Evolutionary conservation across 192 early-diverging fungal species (phyloP), one percentile per base, ranked within the genome.

Genomic region (Coemansia sp.): DNA sequence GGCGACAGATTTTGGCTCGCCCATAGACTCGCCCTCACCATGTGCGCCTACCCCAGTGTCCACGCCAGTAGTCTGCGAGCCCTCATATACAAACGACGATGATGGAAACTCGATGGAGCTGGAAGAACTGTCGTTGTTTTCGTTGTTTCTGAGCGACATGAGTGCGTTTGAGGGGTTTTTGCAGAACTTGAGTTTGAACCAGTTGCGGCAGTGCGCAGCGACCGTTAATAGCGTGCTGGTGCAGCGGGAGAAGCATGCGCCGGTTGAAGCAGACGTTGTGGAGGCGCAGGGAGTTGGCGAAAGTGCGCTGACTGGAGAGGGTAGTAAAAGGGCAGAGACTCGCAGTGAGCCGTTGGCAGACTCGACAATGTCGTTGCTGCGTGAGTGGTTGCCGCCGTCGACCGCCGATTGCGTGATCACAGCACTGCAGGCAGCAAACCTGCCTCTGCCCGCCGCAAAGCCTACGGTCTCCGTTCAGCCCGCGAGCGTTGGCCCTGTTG

Each of bases 121-220:
- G 20, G 77, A 80, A 23, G 77, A 74, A 50, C 62, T 80, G 11
- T 71, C 77, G 18, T 29, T 80, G 68, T 80, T 74, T 61, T 80
- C 77, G 53, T 54, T 74, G 24, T 74, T 74, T n/a, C 62, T 80
- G 10, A 41, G 61, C 2, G 73, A 74, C 54, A 71, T 74, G 72
- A 54, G 62, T 38, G 68, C 72, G 4, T 74, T 80, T 54, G 77
- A 80, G 65, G 38, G 39, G 16, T 74, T 80, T 57, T 53, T 80
- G 57, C 50, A 52, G n/a, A 68, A 57, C 35, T 62, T 80, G 18
- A 80, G 77, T 23, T 50, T 80, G 50, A 71, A 74, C 54, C 77
- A 80, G 61, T 65, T 80, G 26, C 64, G 77, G 6, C 77, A 80
- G 61, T 80, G 77, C 47, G 77, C 77, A 3, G 72, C 77, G 11